A percentile compares a stretch with the other conserved stretches of the same genome.
Conservation (phyloP, 352 stramenopile genomes). For the Pythium apleroticum region DNA sequence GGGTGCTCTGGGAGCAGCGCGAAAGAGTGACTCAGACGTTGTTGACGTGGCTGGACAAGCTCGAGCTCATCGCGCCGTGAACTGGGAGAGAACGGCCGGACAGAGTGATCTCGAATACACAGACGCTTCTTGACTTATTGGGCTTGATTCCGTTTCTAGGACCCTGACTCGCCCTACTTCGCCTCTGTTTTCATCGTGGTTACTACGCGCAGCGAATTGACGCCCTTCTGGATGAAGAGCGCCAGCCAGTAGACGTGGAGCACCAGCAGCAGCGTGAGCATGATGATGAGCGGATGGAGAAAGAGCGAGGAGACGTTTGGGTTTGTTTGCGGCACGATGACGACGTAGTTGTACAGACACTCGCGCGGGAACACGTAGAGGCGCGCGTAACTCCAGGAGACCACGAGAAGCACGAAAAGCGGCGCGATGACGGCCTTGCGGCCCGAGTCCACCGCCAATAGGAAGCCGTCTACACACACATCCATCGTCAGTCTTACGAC, state of each 20-base stretch:
- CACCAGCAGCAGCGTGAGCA: slow-evolving; percentile 3
- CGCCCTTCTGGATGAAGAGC: neutral
- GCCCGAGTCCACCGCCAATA: neutral
- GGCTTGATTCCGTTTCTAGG: too few species aligned
- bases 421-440: slow-evolving; percentile 5
- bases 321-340: neutral
- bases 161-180: too few species aligned
- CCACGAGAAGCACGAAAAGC: slow-evolving; percentile 25
- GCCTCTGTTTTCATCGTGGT: too few species aligned
- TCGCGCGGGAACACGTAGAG: slow-evolving; percentile 33
- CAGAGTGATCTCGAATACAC: too few species aligned
- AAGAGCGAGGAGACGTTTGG: neutral
- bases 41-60: slow-evolving; percentile 39
- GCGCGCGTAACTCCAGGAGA: slow-evolving; percentile 30
- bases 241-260: slow-evolving; percentile 10
- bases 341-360: slow-evolving; percentile 18
- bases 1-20: slow-evolving; percentile 60
- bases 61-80: slow-evolving; percentile 8
- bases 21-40: slow-evolving; percentile 43
- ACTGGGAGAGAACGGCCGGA: too few species aligned
- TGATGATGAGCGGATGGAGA: neutral
- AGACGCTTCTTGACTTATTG: too few species aligned
- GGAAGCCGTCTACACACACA: neutral
- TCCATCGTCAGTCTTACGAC: too few species aligned
- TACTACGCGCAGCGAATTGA: neutral